phyloP scores from a whole-genome alignment of 441 rosid species.

The Syzygium syzygioides region DNA sequence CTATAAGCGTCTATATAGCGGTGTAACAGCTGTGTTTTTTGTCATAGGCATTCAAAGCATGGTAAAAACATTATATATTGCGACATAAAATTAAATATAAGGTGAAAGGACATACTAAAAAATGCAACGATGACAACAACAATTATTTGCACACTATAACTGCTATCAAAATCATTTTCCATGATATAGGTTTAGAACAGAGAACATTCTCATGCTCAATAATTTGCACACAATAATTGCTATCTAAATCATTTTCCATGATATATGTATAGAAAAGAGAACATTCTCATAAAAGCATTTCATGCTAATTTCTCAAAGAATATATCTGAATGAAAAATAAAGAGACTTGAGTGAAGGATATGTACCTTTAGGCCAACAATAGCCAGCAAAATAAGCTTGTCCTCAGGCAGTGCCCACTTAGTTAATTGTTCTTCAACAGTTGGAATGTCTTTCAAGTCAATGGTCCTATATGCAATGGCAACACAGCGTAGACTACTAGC shows the following conservation, averaged over 20 bases:
- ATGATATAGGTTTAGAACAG: background rate
- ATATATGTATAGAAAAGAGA: background rate
- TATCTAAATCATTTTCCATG: background rate
- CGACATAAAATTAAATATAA: background rate
- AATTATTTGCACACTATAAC: background rate
- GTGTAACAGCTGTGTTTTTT: background rate
- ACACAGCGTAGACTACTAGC: conserved; percentile 88
- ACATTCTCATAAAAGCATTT: background rate
- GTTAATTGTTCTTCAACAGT: conserved; percentile 51
- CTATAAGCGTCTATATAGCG: background rate
- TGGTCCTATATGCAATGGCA: conserved; percentile 76
- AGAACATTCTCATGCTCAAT: background rate
- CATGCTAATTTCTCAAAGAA: background rate
- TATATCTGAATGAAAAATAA: background rate
- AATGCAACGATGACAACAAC: background rate
- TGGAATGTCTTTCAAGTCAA: conserved; percentile 65
- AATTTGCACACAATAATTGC: background rate
- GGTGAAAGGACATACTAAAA: background rate
- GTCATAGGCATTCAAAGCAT: background rate
- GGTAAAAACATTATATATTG: background rate
- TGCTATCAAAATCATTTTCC: background rate
- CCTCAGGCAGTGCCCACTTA: conserved; percentile 79
- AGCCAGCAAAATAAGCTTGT: conserved; percentile 79
- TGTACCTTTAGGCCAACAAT: conserved; percentile 86
- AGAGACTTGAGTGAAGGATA: background rate